Evolutionary conservation across 331 rosid species (phyloP), one percentile per base, ranked within the genome.

Genomic region (Cydonia oblonga): DNA sequence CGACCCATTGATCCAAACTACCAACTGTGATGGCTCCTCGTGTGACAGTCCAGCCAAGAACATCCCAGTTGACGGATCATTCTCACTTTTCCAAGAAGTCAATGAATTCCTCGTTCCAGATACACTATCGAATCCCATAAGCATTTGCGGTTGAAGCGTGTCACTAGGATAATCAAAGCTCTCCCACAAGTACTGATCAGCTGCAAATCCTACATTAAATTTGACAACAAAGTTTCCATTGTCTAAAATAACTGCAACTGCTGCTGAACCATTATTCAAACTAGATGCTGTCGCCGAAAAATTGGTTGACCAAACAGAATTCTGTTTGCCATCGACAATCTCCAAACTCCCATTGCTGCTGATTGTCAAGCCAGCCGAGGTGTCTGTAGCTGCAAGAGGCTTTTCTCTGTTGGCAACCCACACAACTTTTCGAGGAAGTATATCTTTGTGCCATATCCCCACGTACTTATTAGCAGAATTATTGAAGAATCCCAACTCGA

Each of bases 401-500:
- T 8, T 33, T 72, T 87, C 93, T 82, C 87, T 80, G 83, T 91
- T 89, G 11, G 96, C 96, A 0, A 89, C 90, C 97, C 97, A 91
- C 26, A 86, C 96, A 15, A 74, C 24, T 5, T 11, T 14, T 0
- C n/a, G 22, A 1, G 66, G 66, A 29, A 62, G 66, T 28, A 80
- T 82, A 40, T 80, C 78, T 69, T 80, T 76, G 87, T 91, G 86
- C 90, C 97, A 71, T 28, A 87, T 80, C 19, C 90, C 96, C 30
- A 91, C 25, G 23, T 69, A 68, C 2, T 14, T 13, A 51, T 54
- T 15, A 29, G 40, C 2, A 1, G 24, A 32, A 15, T 70, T 70
- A 30, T 70, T 10, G 13, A 24, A 32, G 14, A 59, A 9, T 30
- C 66, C 82, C 9, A 79, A 68, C 51, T 68, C 78, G 5, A 79